Percentiles rank a stretch among this genome's conserved stretches.
These are phyloP conservation scores for Saturnispora mendoncae DNA, from an alignment of 805 yeast species.

Conservation along the genomic window DNA sequence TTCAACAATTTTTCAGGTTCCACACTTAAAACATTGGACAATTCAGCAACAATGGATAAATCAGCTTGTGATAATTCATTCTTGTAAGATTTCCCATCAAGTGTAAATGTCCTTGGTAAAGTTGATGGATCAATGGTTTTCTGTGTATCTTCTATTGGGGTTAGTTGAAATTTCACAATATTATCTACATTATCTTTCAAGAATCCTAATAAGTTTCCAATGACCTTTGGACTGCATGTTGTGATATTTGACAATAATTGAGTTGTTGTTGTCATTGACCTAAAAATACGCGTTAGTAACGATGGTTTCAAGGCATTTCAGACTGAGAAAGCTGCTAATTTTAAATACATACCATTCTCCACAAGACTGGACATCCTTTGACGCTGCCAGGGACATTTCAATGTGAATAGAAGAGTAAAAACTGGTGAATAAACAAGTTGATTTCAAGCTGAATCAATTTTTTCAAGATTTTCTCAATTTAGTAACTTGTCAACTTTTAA, in stretches of 20 bases:
- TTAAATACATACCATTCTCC: no score
- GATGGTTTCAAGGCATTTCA: no score
- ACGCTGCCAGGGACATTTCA: no score
- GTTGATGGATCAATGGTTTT: background rate
- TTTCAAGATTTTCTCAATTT: no score
- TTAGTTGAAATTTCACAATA: background rate
- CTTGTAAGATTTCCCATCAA: background rate
- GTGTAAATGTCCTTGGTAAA: constrained; percentile 1
- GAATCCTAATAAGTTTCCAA: background rate
- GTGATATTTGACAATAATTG: constrained; percentile 4
- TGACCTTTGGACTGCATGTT: background rate
- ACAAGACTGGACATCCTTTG: no score
- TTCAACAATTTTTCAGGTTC: background rate
- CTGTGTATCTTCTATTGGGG: background rate
- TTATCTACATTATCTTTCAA: background rate
- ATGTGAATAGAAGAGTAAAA: no score
- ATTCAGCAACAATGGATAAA: background rate
- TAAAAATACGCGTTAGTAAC: constrained; percentile 1
- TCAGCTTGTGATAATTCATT: constrained; percentile 1
- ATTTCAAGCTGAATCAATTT: no score
- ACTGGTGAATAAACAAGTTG: no score
- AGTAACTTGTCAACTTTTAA: no score
- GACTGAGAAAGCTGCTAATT: no score
- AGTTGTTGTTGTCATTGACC: background rate
- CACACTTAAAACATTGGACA: background rate